These are phyloP conservation scores for Rhazya stricta DNA, from an alignment of 257 asterid genomes.

Conservation along the genomic window DNA sequence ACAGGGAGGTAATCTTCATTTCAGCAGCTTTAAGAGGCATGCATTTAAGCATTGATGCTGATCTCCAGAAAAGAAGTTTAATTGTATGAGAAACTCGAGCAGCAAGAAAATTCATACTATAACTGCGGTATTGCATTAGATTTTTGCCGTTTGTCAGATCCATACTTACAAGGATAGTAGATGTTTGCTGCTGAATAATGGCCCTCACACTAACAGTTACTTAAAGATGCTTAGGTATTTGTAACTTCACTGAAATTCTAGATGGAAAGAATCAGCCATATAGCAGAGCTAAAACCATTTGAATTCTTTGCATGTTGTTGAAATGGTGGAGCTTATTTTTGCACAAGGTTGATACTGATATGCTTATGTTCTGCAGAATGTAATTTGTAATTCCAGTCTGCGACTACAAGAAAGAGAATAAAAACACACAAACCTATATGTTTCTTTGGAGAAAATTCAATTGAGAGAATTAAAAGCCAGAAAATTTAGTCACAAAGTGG, in stretches of 20 bases:
- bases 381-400: not conserved
- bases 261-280: not conserved
- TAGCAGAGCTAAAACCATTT: not conserved
- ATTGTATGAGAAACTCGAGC: conserved; percentile 1
- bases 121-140: not conserved
- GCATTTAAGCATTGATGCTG: not conserved
- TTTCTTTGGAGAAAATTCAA: not conserved
- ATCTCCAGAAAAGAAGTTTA: not conserved
- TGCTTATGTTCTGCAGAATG: not conserved
- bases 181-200: not conserved
- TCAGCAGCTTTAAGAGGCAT: not conserved
- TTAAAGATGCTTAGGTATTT: not conserved
- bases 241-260: not conserved
- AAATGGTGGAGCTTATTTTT: not conserved
- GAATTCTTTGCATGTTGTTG: not conserved
- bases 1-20: not conserved
- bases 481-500: not conserved
- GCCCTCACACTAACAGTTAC: not conserved
- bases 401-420: not conserved
- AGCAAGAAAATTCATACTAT: not conserved
- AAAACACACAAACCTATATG: no score
- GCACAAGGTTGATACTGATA: not conserved
- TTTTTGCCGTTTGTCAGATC: not conserved
- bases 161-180: not conserved
- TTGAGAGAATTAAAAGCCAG: not conserved